Conservation (phyloP, 495 filamentous ascomycete species). For the Aeminium ludgeri region DNA sequence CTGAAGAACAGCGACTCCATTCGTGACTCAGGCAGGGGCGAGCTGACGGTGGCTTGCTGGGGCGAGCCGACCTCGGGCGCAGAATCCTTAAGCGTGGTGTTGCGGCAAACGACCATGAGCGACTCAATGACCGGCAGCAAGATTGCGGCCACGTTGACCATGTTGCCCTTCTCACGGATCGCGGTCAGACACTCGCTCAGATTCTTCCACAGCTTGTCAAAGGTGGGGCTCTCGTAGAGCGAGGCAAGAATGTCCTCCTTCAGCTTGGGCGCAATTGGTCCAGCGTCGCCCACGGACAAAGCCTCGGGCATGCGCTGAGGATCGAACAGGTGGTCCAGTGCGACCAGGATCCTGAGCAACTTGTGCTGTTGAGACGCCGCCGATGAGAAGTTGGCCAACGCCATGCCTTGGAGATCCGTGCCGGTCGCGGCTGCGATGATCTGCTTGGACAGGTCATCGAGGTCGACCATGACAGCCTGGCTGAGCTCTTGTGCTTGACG, state of each 20-base stretch:
- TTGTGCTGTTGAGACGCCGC: constrained; percentile 92
- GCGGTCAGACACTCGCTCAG: constrained; percentile 80
- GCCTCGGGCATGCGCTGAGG: constrained; percentile 22
- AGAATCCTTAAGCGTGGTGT: constrained; percentile 58
- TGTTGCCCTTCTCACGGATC: constrained; percentile 78
- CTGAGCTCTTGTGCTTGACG: constrained; percentile 69
- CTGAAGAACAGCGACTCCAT: constrained; percentile 92
- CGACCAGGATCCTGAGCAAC: constrained; percentile 78
- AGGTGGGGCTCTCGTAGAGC: constrained; percentile 79
- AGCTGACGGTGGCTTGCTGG: constrained; percentile 32
- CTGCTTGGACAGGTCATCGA: constrained; percentile 73
- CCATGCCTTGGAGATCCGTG: constrained; percentile 87
- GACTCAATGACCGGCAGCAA: constrained; percentile 86
- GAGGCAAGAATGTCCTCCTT: constrained; percentile 72
- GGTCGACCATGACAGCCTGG: constrained; percentile 63
- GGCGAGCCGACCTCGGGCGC: constrained; percentile 44
- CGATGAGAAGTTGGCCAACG: constrained; percentile 87
- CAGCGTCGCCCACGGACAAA: constrained; percentile 17
- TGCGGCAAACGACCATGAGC: constrained; percentile 98
- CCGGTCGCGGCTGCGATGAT: constrained; percentile 74
- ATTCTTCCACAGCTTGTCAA: constrained; percentile 78
- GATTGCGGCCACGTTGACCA: constrained; percentile 92
- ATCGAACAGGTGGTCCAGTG: constrained; percentile 89
- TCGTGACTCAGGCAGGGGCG: constrained; percentile 59
- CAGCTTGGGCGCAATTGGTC: constrained; percentile 29